Conservation (phyloP, 2,329 filamentous ascomycete genomes). For the Penicillium carneum region DNA sequence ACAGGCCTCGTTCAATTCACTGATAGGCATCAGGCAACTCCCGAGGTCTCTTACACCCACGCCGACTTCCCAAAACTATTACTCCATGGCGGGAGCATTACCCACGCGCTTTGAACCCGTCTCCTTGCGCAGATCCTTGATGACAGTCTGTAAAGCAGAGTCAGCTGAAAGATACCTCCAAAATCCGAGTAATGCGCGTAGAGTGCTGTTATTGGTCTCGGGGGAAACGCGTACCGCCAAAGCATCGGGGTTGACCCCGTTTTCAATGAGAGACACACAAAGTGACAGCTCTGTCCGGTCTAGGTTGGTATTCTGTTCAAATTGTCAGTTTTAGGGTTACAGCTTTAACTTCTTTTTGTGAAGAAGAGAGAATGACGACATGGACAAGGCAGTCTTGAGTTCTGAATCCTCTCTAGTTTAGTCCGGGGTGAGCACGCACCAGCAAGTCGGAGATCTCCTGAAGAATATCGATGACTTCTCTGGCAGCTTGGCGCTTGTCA, state of each 20-base stretch:
- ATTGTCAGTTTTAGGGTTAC: neutral
- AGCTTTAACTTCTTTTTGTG: neutral
- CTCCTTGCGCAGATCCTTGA: slow-evolving; percentile 56
- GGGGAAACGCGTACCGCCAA: slow-evolving; percentile 73
- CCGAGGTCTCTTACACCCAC: neutral
- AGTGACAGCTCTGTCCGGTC: slow-evolving; percentile 90
- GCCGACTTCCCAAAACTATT: slow-evolving; percentile 11
- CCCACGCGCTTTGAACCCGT: slow-evolving; percentile 39
- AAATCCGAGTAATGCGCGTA: neutral
- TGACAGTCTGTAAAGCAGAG: slow-evolving; percentile 49
- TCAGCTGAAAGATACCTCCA: slow-evolving; percentile 14
- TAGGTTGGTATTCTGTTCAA: slow-evolving; percentile 84
- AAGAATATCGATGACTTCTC: slow-evolving; percentile 60
- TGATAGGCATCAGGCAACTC: no score
- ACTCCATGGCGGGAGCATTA: slow-evolving; percentile 30
- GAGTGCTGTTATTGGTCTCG: neutral
- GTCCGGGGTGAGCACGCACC: slow-evolving; percentile 42
- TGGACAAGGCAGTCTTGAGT: neutral
- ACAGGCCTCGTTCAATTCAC: neutral
- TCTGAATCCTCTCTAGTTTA: slow-evolving; percentile 7
- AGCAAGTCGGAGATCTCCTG: slow-evolving; percentile 59
- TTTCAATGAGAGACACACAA: slow-evolving; percentile 96
- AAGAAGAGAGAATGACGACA: neutral
- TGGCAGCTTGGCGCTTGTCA: slow-evolving; percentile 58
- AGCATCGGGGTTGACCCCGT: slow-evolving; percentile 94